Base-by-base conservation (phyloP, 2,329 filamentous ascomycete genomes). In the Aspergillus pseudonomiae region DNA sequence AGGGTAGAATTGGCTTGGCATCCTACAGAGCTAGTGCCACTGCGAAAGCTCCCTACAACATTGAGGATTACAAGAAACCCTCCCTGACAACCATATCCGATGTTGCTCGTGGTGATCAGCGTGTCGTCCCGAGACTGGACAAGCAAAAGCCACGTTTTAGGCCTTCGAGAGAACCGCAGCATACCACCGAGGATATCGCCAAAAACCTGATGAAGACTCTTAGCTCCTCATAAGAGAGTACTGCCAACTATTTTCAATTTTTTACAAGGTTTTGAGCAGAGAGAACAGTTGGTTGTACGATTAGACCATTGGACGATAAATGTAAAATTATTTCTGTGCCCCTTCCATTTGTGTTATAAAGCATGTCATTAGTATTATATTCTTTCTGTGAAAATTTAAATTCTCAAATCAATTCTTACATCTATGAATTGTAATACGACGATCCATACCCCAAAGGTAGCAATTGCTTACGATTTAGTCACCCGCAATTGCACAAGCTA, bases 1-100 rank as follows among this genome's bases (percentile, higher is more conserved):
- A 78, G 12, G 82, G 82, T 41, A 77, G 75, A 43, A 78, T 85
- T 62, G 69, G 70, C 5, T 74, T 85, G 54, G 67, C 72, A 16
- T 75, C 73, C 24, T 72, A 71, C 61, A 73, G 75, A 34, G 76
- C 77, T 14, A 75, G 70, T 45, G 66, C 72, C n/a, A 70, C 69
- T 21, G 61, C 74, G 9, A 77, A 77, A 64, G 71, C 75, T 19
- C 75, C 77, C 12, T 78, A 79, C 58, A 74, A 71, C 16, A 69
- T 79, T n/a, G 68, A 74, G 60, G 75, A 79, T 6, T 73, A 75
- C 65, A 67, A 71, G 67, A 74, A 73, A 67, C 69, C 75, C 5
- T 63, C 43, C 16, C 26, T 52, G n/a, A 65, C 68, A n/a, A 75
- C 61, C 41, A 73, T 76, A 36, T 70, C 72, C 34, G 71, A 73